Evolutionary conservation across 306 rosid genomes (phyloP).

Genomic region (Vicia sativa): DNA sequence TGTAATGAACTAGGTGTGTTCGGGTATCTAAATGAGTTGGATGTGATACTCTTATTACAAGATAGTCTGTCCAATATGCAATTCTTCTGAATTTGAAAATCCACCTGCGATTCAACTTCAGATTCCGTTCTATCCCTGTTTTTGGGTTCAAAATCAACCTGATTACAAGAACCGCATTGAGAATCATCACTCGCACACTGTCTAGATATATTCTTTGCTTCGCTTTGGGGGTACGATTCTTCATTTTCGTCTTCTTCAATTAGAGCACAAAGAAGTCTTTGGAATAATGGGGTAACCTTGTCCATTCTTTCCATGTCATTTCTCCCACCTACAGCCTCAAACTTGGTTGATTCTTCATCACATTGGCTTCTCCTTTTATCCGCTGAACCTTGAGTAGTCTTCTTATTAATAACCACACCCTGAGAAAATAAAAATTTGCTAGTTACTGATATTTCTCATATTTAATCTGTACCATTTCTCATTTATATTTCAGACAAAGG

Average conservation of each 20-base stretch:
- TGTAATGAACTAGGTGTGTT: constrained; percentile 62
- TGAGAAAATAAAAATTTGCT: constrained; percentile 38
- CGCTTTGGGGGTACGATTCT: constrained; percentile 59
- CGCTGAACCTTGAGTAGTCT: constrained; percentile 51
- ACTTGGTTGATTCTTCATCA: constrained; percentile 46
- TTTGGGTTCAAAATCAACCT: constrained; percentile 72
- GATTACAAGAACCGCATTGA: constrained; percentile 89
- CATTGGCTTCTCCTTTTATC: constrained; percentile 50
- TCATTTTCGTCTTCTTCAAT: constrained; percentile 80
- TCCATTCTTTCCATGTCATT: constrained; percentile 54
- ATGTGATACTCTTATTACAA: constrained; percentile 62
- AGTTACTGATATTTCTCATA: constrained; percentile 29
- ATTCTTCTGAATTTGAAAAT: constrained; percentile 58
- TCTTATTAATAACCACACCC: constrained; percentile 60
- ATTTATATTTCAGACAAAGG: constrained; percentile 17
- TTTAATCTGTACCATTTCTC: constrained; percentile 28
- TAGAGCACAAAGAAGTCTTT: constrained; percentile 84
- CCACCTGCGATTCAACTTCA: constrained; percentile 79
- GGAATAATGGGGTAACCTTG: constrained; percentile 73
- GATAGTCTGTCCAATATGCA: constrained; percentile 70
- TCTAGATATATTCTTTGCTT: constrained; percentile 63
- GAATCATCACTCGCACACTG: constrained; percentile 90
- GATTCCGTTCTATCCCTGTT: constrained; percentile 79
- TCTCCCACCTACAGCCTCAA: constrained; percentile 53
- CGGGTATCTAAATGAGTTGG: constrained; percentile 62